These are phyloP conservation scores for Cucurbita maxima DNA, from an alignment of 306 rosid species.

Conservation along the genomic window DNA sequence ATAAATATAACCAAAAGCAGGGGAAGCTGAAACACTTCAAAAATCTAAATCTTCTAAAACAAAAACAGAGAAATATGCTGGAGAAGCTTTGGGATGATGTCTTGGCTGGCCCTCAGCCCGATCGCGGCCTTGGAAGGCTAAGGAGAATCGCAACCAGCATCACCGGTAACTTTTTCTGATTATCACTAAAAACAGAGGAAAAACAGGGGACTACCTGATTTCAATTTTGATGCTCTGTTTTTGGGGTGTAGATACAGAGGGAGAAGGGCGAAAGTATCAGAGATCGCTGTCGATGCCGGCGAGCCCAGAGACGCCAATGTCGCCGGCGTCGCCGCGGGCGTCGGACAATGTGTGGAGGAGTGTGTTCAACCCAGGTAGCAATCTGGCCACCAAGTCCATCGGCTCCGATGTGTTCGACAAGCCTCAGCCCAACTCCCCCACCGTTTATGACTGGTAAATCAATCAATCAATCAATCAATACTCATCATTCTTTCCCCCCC, in stretches of 20 bases:
- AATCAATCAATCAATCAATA: not conserved
- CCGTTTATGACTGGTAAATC: constrained; percentile 75
- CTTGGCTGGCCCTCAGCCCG: constrained; percentile 77
- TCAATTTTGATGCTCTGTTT: not conserved
- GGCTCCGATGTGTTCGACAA: constrained; percentile 66
- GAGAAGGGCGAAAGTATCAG: constrained; percentile 31
- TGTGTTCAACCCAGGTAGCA: constrained; percentile 90
- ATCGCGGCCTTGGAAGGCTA: constrained; percentile 64
- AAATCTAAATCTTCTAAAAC: not conserved
- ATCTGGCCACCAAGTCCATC: constrained; percentile 45
- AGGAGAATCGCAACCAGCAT: constrained; percentile 32
- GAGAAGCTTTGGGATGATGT: constrained; percentile 86
- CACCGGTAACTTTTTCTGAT: constrained; percentile 14
- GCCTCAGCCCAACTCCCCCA: constrained; percentile 79
- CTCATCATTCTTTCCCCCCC: not conserved
- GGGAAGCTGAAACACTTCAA: not conserved
- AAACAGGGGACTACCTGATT: not conserved
- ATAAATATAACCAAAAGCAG: not conserved
- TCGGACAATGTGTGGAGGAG: constrained; percentile 95
- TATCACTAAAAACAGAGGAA: not conserved
- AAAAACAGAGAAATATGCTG: constrained; percentile 42
- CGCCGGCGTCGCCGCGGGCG: constrained; percentile 40
- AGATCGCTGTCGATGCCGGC: constrained; percentile 33
- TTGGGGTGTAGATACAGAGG: constrained; percentile 2
- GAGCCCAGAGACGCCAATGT: constrained; percentile 37